phyloP scores from a whole-genome alignment of 345 rosid genomes.

The Citrus inodora region DNA sequence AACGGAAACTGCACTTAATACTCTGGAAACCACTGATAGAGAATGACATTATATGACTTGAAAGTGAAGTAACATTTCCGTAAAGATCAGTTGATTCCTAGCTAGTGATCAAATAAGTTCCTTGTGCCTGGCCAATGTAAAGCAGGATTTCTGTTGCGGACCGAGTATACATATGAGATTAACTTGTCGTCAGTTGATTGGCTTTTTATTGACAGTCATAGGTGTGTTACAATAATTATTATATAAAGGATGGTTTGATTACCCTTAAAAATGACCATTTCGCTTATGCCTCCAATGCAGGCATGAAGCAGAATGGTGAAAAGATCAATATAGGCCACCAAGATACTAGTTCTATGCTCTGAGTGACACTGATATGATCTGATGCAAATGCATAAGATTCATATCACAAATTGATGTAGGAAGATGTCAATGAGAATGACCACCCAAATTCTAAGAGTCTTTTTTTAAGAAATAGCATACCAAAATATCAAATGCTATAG shows the following conservation, averaged over 20 bases:
- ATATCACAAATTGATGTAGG: not conserved
- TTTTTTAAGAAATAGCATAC: not conserved
- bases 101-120: not conserved
- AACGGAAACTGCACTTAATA: not conserved
- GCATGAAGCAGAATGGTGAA: not conserved
- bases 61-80: not conserved
- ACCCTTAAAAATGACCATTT: not conserved
- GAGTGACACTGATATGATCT: not conserved
- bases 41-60: not conserved
- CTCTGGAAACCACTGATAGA: not conserved
- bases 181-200: not conserved
- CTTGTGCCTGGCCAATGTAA: not conserved
- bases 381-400: not conserved
- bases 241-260: not conserved
- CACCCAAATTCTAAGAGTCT: not conserved
- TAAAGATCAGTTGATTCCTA: not conserved
- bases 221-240: not conserved
- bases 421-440: not conserved
- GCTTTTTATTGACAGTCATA: not conserved
- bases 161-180: not conserved
- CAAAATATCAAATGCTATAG: not conserved
- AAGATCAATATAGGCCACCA: not conserved
- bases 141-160: not conserved
- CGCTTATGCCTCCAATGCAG: not conserved
- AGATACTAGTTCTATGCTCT: not conserved